A percentile compares a stretch with the other conserved stretches of the same genome.
These are phyloP conservation scores for Phytophthora pseudosyringae DNA, from an alignment of 352 stramenopile genomes.

Conservation along the genomic window DNA sequence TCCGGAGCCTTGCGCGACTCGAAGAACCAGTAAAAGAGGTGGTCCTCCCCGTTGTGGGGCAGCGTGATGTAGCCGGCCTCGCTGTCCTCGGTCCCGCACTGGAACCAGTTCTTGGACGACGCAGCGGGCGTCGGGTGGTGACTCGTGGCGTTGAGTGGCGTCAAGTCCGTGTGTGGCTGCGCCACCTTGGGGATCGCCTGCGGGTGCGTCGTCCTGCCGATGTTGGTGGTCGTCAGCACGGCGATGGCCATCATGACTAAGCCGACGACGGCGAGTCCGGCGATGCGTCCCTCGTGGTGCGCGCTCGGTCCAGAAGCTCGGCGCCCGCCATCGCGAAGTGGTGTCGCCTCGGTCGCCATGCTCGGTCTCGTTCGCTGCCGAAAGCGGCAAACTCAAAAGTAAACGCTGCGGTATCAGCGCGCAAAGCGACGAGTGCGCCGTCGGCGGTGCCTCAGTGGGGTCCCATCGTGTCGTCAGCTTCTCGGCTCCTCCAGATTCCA, in stretches of 20 bases:
- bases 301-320: not conserved
- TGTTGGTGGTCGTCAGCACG: constrained; percentile 29
- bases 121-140: constrained; percentile 4
- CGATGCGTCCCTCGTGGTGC: constrained; percentile 20
- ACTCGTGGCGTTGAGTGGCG: constrained; percentile 7
- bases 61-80: constrained; percentile 57
- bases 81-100: constrained; percentile 38
- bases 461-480: not conserved
- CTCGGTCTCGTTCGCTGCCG: not conserved
- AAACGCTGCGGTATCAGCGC: not conserved
- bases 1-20: constrained; percentile 52
- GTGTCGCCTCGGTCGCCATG: constrained; percentile 38
- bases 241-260: constrained; percentile 25
- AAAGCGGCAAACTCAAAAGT: not conserved
- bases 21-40: constrained; percentile 72
- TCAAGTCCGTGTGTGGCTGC: constrained; percentile 1
- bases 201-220: constrained; percentile 1
- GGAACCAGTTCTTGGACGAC: constrained; percentile 21
- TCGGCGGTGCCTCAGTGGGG: not conserved
- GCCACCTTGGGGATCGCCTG: constrained; percentile 15
- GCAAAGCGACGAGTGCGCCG: not conserved
- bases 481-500: too few species aligned
- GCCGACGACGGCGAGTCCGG: constrained; percentile 27
- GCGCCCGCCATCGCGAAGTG: constrained; percentile 22
- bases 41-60: constrained; percentile 42